phyloP scores from a whole-genome alignment of 2,329 filamentous ascomycete species.

The Rugonectria rugulosa region DNA sequence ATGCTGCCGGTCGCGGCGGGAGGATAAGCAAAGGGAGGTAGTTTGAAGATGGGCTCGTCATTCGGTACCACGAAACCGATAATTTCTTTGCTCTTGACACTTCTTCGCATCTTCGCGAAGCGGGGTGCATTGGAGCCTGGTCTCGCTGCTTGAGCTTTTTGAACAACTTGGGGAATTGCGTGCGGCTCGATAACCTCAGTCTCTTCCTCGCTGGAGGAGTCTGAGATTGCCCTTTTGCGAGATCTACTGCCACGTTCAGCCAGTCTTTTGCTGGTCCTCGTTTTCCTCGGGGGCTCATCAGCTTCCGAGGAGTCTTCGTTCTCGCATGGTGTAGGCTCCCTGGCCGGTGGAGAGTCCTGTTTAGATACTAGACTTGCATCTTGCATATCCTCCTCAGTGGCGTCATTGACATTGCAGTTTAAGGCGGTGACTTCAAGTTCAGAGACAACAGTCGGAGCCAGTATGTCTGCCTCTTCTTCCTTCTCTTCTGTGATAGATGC shows the following conservation, averaged over 20 bases:
- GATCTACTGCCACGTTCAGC: neutral
- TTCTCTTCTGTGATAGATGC: neutral
- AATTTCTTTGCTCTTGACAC: slow-evolving; percentile 57
- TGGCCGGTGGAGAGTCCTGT: neutral
- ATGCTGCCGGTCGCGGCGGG: neutral
- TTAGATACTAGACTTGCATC: neutral
- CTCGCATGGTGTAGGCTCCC: neutral
- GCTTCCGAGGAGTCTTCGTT: neutral
- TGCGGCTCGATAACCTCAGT: neutral
- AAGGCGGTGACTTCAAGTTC: neutral
- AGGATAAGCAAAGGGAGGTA: neutral
- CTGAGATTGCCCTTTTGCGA: neutral
- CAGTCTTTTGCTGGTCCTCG: neutral
- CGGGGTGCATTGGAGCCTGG: slow-evolving; percentile 41
- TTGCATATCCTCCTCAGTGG: neutral
- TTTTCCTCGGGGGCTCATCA: neutral
- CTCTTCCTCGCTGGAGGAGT: slow-evolving; percentile 12
- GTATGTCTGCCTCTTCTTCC: neutral
- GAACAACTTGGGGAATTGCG: neutral
- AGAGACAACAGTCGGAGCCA: neutral
- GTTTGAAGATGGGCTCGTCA: slow-evolving; percentile 22
- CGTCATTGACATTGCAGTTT: neutral
- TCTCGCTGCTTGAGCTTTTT: neutral
- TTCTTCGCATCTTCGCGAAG: slow-evolving; percentile 51
- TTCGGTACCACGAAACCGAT: slow-evolving; percentile 47